Conservation (phyloP, 768 basidiomycete genomes). For the Tulasnella sp. region DNA sequence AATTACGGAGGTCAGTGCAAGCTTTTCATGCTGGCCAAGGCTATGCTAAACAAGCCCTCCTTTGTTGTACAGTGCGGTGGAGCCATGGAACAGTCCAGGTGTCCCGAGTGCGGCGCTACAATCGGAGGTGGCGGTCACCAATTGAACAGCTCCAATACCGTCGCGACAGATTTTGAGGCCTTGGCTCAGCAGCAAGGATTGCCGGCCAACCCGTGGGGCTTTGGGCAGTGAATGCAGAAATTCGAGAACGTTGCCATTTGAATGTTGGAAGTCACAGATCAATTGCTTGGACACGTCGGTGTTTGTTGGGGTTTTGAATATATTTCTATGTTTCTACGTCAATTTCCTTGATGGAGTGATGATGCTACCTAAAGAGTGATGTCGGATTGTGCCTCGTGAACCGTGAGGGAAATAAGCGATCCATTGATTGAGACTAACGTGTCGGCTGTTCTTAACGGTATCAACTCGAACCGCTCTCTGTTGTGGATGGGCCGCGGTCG, state of each 20-base stretch:
- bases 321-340: no score
- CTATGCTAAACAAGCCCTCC: background rate
- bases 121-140: constrained; percentile 20
- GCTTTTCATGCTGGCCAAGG: background rate
- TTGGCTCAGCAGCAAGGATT: background rate
- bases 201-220: background rate
- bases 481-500: background rate
- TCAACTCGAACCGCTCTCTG: background rate
- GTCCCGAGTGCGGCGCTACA: constrained; percentile 21
- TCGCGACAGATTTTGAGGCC: constrained; percentile 17
- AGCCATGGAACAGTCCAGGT: constrained; percentile 12
- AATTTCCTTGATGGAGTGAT: no score
- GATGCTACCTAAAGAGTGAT: no score
- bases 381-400: no score
- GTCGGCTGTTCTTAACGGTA: no score
- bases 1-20: constrained; percentile 18
- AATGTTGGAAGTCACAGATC: no score
- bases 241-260: no score
- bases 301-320: no score
- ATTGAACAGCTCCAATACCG: constrained; percentile 9
- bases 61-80: constrained; percentile 15
- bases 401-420: no score
- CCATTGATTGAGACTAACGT: no score
- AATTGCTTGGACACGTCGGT: background rate
- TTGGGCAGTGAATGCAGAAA: background rate